A percentile compares a stretch with the other conserved stretches of the same genome.
phyloP scores from a whole-genome alignment of 352 stramenopile species.

The Phytopythium aichiense region DNA sequence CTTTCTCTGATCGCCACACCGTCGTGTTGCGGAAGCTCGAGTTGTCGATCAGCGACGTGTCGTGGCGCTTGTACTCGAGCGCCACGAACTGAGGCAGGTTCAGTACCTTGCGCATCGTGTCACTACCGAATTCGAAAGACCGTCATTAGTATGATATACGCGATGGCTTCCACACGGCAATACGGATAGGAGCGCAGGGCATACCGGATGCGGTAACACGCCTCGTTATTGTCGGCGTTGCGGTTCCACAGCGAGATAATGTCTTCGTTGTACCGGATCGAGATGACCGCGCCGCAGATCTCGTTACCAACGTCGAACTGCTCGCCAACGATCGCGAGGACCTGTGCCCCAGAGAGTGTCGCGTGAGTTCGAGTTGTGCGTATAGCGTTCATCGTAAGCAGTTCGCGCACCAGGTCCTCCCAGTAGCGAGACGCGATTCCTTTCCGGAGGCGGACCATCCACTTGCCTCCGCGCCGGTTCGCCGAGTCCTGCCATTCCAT shows the following conservation, averaged over 20 bases:
- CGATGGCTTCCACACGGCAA: background rate
- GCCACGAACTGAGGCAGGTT: constrained; percentile 90
- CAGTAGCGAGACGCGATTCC: constrained; percentile 89
- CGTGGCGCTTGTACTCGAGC: constrained; percentile 91
- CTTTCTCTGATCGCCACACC: constrained; percentile 65
- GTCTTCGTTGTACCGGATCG: constrained; percentile 91
- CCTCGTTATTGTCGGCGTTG: constrained; percentile 91
- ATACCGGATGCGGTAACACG: constrained; percentile 79
- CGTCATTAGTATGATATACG: background rate
- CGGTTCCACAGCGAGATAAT: constrained; percentile 95
- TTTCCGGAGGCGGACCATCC: constrained; percentile 92
- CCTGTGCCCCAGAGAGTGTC: constrained; percentile 17
- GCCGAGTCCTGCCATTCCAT: constrained; percentile 43
- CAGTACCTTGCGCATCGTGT: constrained; percentile 87
- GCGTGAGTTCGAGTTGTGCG: background rate
- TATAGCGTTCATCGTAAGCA: background rate
- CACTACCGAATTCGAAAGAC: constrained; percentile 24
- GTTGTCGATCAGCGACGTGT: constrained; percentile 81
- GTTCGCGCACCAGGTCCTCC: constrained; percentile 82
- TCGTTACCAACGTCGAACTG: constrained; percentile 94
- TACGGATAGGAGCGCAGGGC: background rate
- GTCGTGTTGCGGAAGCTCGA: constrained; percentile 80
- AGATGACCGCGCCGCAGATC: constrained; percentile 90
- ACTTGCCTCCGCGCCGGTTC: constrained; percentile 91
- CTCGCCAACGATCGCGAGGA: constrained; percentile 91